A percentile compares a stretch with the other conserved stretches of the same genome.
Conservation (phyloP, 352 stramenopile genomes). For the Phytophthora chlamydospora region DNA sequence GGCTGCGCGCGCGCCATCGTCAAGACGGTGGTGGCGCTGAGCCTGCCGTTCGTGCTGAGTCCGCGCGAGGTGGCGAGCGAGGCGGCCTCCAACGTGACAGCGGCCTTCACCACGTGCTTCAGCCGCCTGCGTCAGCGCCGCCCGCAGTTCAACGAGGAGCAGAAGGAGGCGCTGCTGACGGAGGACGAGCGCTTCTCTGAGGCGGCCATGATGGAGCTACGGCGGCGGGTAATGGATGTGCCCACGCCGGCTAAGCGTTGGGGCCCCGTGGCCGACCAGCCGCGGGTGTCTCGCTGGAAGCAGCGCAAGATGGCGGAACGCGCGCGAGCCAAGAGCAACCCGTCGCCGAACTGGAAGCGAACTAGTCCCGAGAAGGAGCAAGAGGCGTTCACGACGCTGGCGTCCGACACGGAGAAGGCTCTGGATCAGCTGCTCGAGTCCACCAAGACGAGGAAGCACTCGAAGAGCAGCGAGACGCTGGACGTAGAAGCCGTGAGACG, state of each 20-base stretch:
- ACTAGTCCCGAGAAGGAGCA: constrained; percentile 26
- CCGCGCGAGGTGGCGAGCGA: constrained; percentile 46
- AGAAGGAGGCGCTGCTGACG: constrained; percentile 70
- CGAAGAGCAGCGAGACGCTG: constrained; percentile 32
- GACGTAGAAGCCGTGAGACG: constrained; percentile 51
- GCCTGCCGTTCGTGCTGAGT: constrained; percentile 33
- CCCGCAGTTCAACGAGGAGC: constrained; percentile 74
- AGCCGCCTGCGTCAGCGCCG: constrained; percentile 46
- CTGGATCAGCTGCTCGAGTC: constrained; percentile 54
- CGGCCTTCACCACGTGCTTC: constrained; percentile 53
- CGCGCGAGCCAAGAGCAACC: constrained; percentile 22
- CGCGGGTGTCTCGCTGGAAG: constrained; percentile 43
- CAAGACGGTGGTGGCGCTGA: constrained; percentile 34
- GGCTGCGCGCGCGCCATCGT: constrained; percentile 30
- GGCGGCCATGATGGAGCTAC: constrained; percentile 72
- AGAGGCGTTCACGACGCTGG: constrained; percentile 37
- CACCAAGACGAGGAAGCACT: constrained; percentile 26
- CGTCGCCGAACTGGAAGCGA: constrained; percentile 20
- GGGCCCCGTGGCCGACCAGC: constrained; percentile 33
- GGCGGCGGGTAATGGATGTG: constrained; percentile 63
- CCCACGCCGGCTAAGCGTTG: constrained; percentile 13
- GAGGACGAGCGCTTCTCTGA: constrained; percentile 54
- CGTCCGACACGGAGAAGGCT: constrained; percentile 56
- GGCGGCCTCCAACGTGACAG: constrained; percentile 23
- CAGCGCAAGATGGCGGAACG: constrained; percentile 46